Evolutionary conservation across 805 yeast species (phyloP), one percentile per base, ranked within the genome.

Genomic region (Candida vaughaniae): DNA sequence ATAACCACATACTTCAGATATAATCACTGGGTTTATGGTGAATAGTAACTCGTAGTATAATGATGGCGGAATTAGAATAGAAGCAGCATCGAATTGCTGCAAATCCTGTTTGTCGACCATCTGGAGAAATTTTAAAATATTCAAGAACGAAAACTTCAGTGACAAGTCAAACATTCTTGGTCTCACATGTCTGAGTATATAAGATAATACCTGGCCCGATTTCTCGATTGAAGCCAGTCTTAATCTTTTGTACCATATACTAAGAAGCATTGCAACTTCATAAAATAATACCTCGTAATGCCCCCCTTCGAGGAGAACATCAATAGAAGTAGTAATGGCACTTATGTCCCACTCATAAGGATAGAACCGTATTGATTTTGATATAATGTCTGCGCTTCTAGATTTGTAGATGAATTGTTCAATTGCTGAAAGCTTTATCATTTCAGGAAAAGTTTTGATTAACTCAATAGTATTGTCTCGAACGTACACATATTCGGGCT

Each of bases 1-100:
- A 48, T 68, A 75, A 1, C 66, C 68, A 46, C 80, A 73, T 0
- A 67, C 36, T 19, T 62, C 69, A 3, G 81, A 73, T 2, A 73
- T 53, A 3, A 73, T 43, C 1, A 70, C 42, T 6, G 83, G 72
- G 41, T 72, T 69, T 12, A 61, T 52, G 3, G 68, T 55, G 26
- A 76, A 62, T 5, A 73, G 46, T 2, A 73, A 45, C 3, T 55
- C 43, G 37, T 70, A 69, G 0, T 62, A 43, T 2, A 75, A 36
- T 1, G 64, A 32, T 0, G 75, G 71, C 0, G 75, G 73, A 15
- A 31, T 22, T 11, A 33, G n/a, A 6, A 38, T 22, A 6, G 17
- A 33, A 10, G 28, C 32, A 1, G 36, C 30, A 1, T n/a, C 15
- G 16, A 36, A 17, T 9, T 12, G 15, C 10, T 30, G 29, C 11